These are phyloP conservation scores for Wallacemonas sp. DNA, from an alignment of 208 protist species.

Conservation along the genomic window DNA sequence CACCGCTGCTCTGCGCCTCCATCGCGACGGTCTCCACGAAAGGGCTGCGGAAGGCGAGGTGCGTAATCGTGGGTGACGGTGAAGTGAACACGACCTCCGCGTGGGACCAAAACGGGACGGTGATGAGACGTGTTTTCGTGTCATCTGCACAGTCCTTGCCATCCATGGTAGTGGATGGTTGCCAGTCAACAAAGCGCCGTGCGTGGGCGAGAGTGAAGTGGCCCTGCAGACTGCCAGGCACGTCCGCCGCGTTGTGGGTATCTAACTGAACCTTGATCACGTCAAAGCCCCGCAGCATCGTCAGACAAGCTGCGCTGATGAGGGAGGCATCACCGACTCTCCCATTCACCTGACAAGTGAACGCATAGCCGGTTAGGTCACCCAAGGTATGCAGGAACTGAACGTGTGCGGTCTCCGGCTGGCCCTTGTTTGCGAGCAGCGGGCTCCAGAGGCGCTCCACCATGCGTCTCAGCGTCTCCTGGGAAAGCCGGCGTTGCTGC, in stretches of 20 bases:
- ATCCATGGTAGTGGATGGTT: slow-evolving; percentile 25
- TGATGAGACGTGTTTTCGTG: background rate
- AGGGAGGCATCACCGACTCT: slow-evolving; percentile 34
- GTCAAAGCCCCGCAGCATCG: slow-evolving; percentile 70
- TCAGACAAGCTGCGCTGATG: slow-evolving; percentile 63
- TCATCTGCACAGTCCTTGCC: no score
- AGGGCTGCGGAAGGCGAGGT: background rate
- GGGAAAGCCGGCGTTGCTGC: slow-evolving; percentile 17
- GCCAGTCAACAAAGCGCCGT: slow-evolving; percentile 74
- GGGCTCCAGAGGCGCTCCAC: slow-evolving; percentile 71
- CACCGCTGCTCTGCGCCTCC: background rate
- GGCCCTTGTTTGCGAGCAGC: slow-evolving; percentile 20
- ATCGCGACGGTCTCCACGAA: background rate
- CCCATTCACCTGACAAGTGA: slow-evolving; percentile 58
- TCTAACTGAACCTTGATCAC: slow-evolving; percentile 55
- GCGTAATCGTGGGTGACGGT: background rate
- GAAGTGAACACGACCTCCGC: background rate
- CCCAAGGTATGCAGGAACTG: background rate
- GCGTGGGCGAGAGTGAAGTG: slow-evolving; percentile 59
- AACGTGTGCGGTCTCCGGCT: background rate
- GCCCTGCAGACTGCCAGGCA: slow-evolving; percentile 46
- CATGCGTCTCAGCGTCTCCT: slow-evolving; percentile 34
- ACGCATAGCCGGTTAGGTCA: background rate
- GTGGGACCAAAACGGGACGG: slow-evolving; percentile 1
- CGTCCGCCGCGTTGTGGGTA: slow-evolving; percentile 3